These are phyloP conservation scores for Tolypocladium album DNA, from an alignment of 2,329 filamentous ascomycete species.

Conservation along the genomic window DNA sequence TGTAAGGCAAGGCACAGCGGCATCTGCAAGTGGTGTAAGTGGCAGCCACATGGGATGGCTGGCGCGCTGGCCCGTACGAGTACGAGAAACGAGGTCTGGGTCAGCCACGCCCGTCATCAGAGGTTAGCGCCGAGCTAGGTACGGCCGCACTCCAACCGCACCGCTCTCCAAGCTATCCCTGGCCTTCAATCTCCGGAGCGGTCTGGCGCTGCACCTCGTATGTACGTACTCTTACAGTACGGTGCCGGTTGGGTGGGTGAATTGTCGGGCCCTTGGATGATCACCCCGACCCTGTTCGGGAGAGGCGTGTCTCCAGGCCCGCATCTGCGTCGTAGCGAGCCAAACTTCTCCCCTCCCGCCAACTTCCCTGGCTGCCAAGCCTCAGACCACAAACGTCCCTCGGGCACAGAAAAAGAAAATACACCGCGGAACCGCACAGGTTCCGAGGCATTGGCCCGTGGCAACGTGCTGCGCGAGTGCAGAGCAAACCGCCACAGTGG, in stretches of 20 bases:
- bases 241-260: too few species aligned
- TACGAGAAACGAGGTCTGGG: neutral
- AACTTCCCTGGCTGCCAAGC: neutral
- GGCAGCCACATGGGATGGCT: neutral
- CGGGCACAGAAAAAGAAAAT: constrained; percentile 1
- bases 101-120: neutral
- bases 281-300: neutral
- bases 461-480: neutral
- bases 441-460: neutral
- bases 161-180: neutral
- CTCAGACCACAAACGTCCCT: neutral
- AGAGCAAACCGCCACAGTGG: neutral
- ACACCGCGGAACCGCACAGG: neutral
- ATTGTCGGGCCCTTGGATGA: neutral
- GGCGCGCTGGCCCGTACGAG: neutral
- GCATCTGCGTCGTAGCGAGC: neutral
- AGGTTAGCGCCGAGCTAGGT: neutral
- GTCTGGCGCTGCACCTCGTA: neutral
- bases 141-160: neutral
- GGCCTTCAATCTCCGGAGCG: neutral
- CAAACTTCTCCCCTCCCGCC: neutral
- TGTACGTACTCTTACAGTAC: too few species aligned
- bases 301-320: neutral
- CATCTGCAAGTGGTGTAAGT: neutral
- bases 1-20: neutral